Percentiles rank a stretch among this genome's conserved stretches.
These are phyloP conservation scores for Candida stauntonica DNA, from an alignment of 805 yeast species.

Conservation along the genomic window DNA sequence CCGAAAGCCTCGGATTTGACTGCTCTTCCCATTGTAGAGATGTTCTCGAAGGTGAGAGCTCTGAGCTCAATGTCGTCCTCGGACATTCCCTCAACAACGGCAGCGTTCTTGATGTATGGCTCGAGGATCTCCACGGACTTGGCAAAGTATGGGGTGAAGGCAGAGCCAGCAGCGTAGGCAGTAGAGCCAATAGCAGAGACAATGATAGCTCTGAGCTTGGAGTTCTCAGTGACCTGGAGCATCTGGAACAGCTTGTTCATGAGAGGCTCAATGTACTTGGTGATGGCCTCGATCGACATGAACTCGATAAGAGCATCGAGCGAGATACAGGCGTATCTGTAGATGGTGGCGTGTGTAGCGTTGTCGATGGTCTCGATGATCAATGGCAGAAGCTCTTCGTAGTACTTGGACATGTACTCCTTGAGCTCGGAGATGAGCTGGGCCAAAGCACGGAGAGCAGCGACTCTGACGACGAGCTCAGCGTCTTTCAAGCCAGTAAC, in stretches of 20 bases:
- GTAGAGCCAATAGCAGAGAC: constrained; percentile 97
- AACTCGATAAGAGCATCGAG: constrained; percentile 90
- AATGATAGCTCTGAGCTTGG: constrained; percentile 67
- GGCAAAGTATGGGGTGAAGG: constrained; percentile 81
- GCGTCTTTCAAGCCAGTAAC: constrained; percentile 74
- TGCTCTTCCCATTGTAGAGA: constrained; percentile 93
- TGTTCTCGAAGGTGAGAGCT: constrained; percentile 88
- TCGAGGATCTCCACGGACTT: constrained; percentile 76
- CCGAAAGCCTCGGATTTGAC: constrained; percentile 89
- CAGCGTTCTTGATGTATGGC: constrained; percentile 70
- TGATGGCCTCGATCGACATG: constrained; percentile 82
- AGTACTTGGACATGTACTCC: constrained; percentile 79
- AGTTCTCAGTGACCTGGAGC: constrained; percentile 72
- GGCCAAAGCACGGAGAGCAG: constrained; percentile 79
- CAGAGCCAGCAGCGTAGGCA: constrained; percentile 90
- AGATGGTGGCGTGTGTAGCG: constrained; percentile 77
- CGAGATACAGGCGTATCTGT: constrained; percentile 87
- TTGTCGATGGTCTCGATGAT: constrained; percentile 83
- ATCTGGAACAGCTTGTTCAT: constrained; percentile 85
- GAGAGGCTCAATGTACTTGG: constrained; percentile 77
- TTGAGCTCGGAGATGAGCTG: constrained; percentile 80
- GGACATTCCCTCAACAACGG: constrained; percentile 67
- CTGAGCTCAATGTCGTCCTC: constrained; percentile 90
- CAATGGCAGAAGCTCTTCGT: constrained; percentile 77
- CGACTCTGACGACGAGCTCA: constrained; percentile 71